Evolutionary conservation across 306 rosid species (phyloP).

Genomic region (Vigna mungo): DNA sequence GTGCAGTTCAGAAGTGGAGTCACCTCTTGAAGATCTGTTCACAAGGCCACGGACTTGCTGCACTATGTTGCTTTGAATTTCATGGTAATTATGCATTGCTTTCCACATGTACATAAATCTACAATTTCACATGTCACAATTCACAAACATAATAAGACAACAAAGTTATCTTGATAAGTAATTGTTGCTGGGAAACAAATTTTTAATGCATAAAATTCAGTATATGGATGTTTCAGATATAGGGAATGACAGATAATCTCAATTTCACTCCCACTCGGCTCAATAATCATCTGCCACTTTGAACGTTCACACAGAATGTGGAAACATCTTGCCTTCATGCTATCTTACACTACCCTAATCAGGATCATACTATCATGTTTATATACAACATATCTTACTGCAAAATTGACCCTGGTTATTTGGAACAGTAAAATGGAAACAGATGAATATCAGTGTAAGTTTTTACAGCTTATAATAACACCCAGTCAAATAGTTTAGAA

Average conservation of each 20-base stretch:
- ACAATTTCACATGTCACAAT: conserved; percentile 49
- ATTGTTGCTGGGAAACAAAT: conserved; percentile 7
- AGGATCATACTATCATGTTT: neutral
- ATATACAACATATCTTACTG: conserved; percentile 4
- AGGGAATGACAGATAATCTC: neutral
- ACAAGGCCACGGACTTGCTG: conserved; percentile 97
- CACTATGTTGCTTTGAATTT: conserved; percentile 86
- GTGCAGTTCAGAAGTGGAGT: conserved; percentile 87
- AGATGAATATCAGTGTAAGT: conserved; percentile 8
- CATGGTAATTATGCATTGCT: conserved; percentile 91
- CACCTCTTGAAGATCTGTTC: conserved; percentile 66
- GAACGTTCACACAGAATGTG: too few species aligned
- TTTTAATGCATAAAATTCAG: conserved; percentile 13
- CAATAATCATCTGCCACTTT: too few species aligned
- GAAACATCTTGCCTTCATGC: too few species aligned
- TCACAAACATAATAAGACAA: conserved; percentile 35
- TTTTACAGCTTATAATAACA: conserved; percentile 29
- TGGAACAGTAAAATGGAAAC: conserved; percentile 14
- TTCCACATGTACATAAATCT: conserved; percentile 99
- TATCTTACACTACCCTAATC: neutral
- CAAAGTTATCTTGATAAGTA: neutral
- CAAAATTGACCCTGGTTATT: conserved; percentile 26
- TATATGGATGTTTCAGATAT: conserved; percentile 25
- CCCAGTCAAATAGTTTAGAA: conserved; percentile 40
- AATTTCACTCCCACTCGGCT: neutral